Base-by-base conservation (phyloP, 192 early-diverging fungal genomes). In the Coemansia sp. region DNA sequence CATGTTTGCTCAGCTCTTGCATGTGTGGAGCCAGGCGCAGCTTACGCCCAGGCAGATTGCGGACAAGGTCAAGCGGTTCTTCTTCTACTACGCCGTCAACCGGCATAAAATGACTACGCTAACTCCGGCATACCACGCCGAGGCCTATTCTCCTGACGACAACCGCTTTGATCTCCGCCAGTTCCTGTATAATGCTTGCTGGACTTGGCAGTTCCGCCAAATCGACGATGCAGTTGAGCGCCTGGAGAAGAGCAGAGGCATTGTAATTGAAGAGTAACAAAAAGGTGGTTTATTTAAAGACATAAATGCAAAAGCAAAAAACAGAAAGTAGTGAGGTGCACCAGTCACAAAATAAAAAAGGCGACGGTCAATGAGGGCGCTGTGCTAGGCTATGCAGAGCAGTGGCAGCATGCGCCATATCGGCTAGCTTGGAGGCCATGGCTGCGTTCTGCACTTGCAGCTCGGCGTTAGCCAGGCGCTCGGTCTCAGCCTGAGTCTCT, bases 31-130 rank as follows among this genome's bases (percentile, higher is more conserved):
- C n/a, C 65, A 71, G 15, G 35, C n/a, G n/a, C n/a, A 53, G 20
- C 53, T 76, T 42, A 22, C 60, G 24, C 53, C 81, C 19, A 19
- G 51, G 11, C 62, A 94, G 89, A 86, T 99, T 67, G 96, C 94
- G 0, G 83, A 72, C 11, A 98, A 98, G 64, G 96, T 99, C 49
- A 98, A 98, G 80, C 79, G 85, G 12, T 98, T 99, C 79, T 99
- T 97, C 76, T 94, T 91, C 64, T 99, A 87, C 77, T 97, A 98
- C 68, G 87, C 96, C 5, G 95, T 99, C 61, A 99, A 99, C 86
- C 89, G 98, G 39, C 98, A 99, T 85, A 99, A 99, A 84, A 94
- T 97, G 86, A 99, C 98, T 8, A 94, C 97, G 0, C 67, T 99
- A 8, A 98, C 98, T 7, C 98, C 98, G 1, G 86, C 93, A 0